Evolutionary conservation across 176 grass and related monocot genomes (phyloP), one percentile per base, ranked within the genome.

Genomic region (Oryza longistaminata): DNA sequence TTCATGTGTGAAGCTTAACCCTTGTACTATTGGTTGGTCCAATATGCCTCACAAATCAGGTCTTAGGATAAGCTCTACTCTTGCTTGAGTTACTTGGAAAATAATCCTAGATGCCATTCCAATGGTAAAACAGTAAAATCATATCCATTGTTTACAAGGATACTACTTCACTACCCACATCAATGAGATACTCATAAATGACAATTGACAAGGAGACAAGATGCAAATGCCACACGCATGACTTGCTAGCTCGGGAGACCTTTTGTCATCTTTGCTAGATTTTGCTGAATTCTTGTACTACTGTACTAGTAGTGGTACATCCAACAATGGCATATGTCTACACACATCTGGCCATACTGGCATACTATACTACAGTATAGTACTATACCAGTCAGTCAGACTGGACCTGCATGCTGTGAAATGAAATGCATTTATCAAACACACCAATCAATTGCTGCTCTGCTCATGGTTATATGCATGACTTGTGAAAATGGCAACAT

Each of bases 401-500:
- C 78, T 37, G 42, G 33, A 43, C 49, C 26, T 80, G 53, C 19
- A 58, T 58, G 70, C 76, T 37, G 16, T 75, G 43, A 80, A 69
- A 75, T 75, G 43, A 80, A 69, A 75, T 48, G 68, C 44, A 60
- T 84, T 79, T 61, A 34, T 66, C 42, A 77, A 64, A 14, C 65
- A 13, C 50, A 71, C 53, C 31, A 10, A 19, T 64, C 50, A 34
- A 48, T 71, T 81, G 43, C 9, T 76, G 13, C 76, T n/a, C 66
- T 40, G 39, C 39, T 40, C 39, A 5, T 31, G 31, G 42, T 66
- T 82, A 66, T 82, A 66, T 73, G 48, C 76, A 53, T 90, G 43
- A 24, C 21, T 45, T 35, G 4, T 70, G 77, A 75, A 64, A 64
- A 49, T 71, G 78, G 39, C 58, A 82, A 45, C 31, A 65, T 43